Percentiles rank a stretch among this genome's conserved stretches.
These are phyloP conservation scores for Globisporangium iwayamae DNA, from an alignment of 352 stramenopile species.

Conservation along the genomic window DNA sequence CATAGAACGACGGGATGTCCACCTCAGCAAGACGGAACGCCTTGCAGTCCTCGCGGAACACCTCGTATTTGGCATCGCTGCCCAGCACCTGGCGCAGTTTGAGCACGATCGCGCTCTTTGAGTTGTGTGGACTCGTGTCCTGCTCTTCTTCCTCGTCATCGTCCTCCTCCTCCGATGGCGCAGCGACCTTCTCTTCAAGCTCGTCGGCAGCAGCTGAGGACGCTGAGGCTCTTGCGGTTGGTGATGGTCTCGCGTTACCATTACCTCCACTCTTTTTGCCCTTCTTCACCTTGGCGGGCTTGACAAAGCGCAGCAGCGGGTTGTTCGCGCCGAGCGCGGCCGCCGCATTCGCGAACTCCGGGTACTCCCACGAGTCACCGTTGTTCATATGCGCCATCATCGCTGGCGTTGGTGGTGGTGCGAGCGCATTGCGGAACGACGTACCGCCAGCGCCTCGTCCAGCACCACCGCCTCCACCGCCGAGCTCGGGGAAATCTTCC, in stretches of 20 bases:
- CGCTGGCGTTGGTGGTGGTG: slow-evolving; percentile 59
- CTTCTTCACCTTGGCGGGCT: slow-evolving; percentile 68
- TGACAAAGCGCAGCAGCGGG: slow-evolving; percentile 74
- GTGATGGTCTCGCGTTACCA: neutral
- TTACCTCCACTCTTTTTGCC: slow-evolving; percentile 31
- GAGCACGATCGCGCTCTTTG: slow-evolving; percentile 72
- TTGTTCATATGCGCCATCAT: slow-evolving; percentile 73
- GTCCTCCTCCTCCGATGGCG: slow-evolving; percentile 19
- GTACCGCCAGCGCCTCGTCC: slow-evolving; percentile 16
- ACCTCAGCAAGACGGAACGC: slow-evolving; percentile 54
- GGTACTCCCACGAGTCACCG: slow-evolving; percentile 67
- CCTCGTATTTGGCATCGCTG: slow-evolving; percentile 79
- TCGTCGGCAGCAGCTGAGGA: slow-evolving; percentile 10
- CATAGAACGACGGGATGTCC: slow-evolving; percentile 71
- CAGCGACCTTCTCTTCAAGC: slow-evolving; percentile 52
- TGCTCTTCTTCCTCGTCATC: slow-evolving; percentile 41
- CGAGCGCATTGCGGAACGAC: slow-evolving; percentile 68
- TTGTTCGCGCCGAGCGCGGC: slow-evolving; percentile 79
- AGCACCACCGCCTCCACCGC: slow-evolving; percentile 14
- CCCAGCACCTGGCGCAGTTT: slow-evolving; percentile 75
- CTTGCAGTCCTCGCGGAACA: slow-evolving; percentile 77
- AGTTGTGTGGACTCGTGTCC: slow-evolving; percentile 26
- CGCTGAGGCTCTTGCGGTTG: neutral
- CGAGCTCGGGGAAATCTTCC: slow-evolving; percentile 73
- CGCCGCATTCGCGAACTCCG: slow-evolving; percentile 54